These are phyloP conservation scores for Sclerotinia spermophila DNA, from an alignment of 2,329 filamentous ascomycete species.

Conservation along the genomic window DNA sequence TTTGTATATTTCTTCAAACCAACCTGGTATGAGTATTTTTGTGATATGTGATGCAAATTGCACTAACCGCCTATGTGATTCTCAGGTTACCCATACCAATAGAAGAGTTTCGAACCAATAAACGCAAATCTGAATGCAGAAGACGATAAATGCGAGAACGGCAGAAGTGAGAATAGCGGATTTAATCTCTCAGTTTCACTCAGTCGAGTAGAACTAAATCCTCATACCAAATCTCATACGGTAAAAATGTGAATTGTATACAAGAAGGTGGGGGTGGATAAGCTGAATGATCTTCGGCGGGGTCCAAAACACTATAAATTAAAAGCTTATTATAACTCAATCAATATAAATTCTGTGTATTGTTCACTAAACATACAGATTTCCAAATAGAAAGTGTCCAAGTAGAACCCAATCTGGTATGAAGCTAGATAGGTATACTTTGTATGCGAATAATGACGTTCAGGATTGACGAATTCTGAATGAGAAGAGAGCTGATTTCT, in stretches of 20 bases:
- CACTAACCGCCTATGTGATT: not conserved
- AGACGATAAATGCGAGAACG: not conserved
- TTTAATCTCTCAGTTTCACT: not conserved
- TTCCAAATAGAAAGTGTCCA: not conserved
- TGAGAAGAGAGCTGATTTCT: not conserved
- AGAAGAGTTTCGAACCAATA: not conserved
- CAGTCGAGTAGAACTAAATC: not conserved
- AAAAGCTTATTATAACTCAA: not conserved
- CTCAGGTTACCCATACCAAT: not conserved
- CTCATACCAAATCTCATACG: not conserved
- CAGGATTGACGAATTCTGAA: not conserved
- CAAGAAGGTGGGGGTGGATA: not conserved
- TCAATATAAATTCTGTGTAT: not conserved
- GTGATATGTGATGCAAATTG: not conserved
- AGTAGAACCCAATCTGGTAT: not conserved
- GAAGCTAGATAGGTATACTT: not conserved
- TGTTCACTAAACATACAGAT: constrained; percentile 3
- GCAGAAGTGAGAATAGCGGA: not conserved
- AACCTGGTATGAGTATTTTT: not conserved
- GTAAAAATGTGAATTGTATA: not conserved
- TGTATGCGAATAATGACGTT: not conserved
- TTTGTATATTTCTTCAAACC: not conserved
- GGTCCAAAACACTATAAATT: not conserved
- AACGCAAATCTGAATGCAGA: not conserved
- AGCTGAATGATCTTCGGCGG: not conserved